Conservation (phyloP, 148 eudicot species). For the Limonium bicolor region DNA sequence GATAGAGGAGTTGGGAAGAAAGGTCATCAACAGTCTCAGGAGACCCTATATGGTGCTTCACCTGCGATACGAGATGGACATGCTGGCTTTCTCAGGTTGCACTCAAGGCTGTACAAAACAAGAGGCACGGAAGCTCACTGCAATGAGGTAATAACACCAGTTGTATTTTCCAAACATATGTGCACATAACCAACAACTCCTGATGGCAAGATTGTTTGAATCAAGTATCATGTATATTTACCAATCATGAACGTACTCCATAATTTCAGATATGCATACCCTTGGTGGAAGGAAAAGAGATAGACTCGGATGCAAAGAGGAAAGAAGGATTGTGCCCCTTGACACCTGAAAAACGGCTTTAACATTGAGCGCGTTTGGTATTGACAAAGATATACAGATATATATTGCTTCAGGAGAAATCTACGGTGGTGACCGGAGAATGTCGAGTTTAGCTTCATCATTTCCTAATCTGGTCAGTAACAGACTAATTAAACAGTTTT, state of each 20-base stretch:
- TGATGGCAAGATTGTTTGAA: too few species aligned
- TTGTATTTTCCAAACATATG: neutral
- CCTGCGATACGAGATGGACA: slow-evolving; percentile 73
- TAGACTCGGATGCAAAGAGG: slow-evolving; percentile 49
- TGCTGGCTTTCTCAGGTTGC: slow-evolving; percentile 79
- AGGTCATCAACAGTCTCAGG: slow-evolving; percentile 40
- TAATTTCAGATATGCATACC: slow-evolving; percentile 44
- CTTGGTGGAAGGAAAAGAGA: slow-evolving; percentile 83
- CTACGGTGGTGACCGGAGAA: slow-evolving; percentile 49
- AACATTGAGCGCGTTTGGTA: slow-evolving; percentile 38
- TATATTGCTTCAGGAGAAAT: slow-evolving; percentile 67
- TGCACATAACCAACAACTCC: neutral
- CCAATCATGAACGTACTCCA: neutral
- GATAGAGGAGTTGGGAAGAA: slow-evolving; percentile 53
- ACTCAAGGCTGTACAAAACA: slow-evolving; percentile 45
- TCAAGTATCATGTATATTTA: too few species aligned
- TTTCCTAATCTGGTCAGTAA: slow-evolving; percentile 60
- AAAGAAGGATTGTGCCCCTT: slow-evolving; percentile 64
- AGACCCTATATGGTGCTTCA: slow-evolving; percentile 51
- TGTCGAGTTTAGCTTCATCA: slow-evolving; percentile 37
- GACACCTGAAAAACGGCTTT: slow-evolving; percentile 62
- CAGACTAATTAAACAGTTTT: neutral
- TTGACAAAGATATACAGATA: slow-evolving; percentile 43
- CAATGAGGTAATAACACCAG: slow-evolving; percentile 37
- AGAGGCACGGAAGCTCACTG: slow-evolving; percentile 52